Conservation (phyloP, 1,139 yeast genomes). For the Eremothecium coryli region DNA sequence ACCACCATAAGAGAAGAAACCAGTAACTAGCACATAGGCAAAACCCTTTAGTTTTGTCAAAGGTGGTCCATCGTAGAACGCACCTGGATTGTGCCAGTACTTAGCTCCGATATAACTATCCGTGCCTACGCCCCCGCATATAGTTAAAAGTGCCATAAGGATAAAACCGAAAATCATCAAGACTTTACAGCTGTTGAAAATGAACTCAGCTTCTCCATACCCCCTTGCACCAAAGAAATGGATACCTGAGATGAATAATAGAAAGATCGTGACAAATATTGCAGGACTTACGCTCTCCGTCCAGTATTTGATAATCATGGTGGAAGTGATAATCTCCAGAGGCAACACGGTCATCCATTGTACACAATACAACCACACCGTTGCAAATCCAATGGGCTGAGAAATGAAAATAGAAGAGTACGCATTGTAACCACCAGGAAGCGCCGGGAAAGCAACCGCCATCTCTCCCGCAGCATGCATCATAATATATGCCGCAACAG, state of each 20-base stretch:
- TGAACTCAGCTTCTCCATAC: constrained; percentile 66
- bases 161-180: constrained; percentile 54
- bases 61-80: constrained; percentile 30
- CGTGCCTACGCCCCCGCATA: constrained; percentile 57
- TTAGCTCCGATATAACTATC: constrained; percentile 53
- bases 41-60: constrained; percentile 55
- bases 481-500: constrained; percentile 59
- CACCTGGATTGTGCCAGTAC: constrained; percentile 55
- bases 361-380: constrained; percentile 70
- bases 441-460: constrained; percentile 63
- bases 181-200: constrained; percentile 48
- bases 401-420: constrained; percentile 59
- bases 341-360: constrained; percentile 78
- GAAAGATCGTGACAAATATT: constrained; percentile 56
- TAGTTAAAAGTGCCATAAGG: constrained; percentile 49
- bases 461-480: constrained; percentile 78
- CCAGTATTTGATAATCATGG: constrained; percentile 65
- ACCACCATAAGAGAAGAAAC: constrained; percentile 81
- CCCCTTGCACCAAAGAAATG: constrained; percentile 60
- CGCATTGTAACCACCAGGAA: constrained; percentile 69
- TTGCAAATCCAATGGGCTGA: constrained; percentile 69
- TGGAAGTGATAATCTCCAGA: constrained; percentile 67
- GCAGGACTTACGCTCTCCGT: constrained; percentile 47
- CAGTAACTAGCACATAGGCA: constrained; percentile 68
- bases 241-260: constrained; percentile 42